A percentile compares a stretch with the other conserved stretches of the same genome.
Conservation (phyloP, 768 basidiomycete genomes). For the Boletus fagicola region DNA sequence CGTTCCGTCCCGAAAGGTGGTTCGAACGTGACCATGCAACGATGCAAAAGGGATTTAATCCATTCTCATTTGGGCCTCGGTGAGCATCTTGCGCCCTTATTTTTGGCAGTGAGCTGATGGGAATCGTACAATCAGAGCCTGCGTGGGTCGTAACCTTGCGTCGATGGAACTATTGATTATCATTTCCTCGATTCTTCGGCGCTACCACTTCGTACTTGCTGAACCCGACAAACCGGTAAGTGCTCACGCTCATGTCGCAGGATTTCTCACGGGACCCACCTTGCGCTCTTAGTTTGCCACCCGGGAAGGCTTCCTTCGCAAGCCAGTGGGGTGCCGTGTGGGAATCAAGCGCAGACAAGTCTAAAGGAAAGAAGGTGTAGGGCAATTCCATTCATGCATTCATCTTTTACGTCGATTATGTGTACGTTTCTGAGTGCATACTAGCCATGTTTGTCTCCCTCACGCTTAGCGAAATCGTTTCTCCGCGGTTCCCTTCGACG, state of each 20-base stretch:
- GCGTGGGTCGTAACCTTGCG: conserved; percentile 83
- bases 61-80: conserved; percentile 83
- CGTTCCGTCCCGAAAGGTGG: conserved; percentile 82
- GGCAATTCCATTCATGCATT: neutral
- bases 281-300: conserved; percentile 54
- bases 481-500: neutral
- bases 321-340: conserved; percentile 70
- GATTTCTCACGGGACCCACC: conserved; percentile 7
- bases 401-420: neutral
- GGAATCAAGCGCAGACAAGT: conserved; percentile 65
- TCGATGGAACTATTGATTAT: conserved; percentile 78
- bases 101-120: conserved; percentile 1
- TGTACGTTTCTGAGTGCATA: conserved; percentile 1
- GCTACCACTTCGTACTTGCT: conserved; percentile 72
- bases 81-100: conserved; percentile 22
- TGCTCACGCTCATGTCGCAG: conserved; percentile 6
- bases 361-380: conserved; percentile 7
- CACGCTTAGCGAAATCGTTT: neutral
- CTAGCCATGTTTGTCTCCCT: neutral
- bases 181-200: conserved; percentile 72
- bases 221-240: conserved; percentile 55
- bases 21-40: conserved; percentile 62
- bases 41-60: conserved; percentile 77
- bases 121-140: conserved; percentile 48
- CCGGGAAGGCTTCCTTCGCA: conserved; percentile 84